Evolutionary conservation across 1,284 basidiomycete species (phyloP).

Genomic region (Ceratobasidium sp.): DNA sequence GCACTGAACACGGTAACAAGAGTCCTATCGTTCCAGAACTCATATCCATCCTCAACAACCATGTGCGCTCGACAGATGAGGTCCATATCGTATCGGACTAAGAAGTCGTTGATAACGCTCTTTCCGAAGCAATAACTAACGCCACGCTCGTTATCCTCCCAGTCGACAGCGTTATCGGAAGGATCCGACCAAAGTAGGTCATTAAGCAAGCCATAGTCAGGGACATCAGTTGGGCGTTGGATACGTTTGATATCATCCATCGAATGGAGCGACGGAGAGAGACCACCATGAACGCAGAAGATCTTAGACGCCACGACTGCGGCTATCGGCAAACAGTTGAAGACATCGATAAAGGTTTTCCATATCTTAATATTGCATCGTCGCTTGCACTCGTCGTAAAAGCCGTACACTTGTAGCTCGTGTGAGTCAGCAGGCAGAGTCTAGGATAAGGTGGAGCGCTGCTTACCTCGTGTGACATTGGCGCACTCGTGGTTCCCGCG

Average conservation of each 20-base stretch:
- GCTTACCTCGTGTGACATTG: constrained; percentile 94
- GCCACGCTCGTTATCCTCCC: constrained; percentile 99
- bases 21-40: constrained; percentile 99
- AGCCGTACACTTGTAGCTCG: constrained; percentile 84
- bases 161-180: constrained; percentile 95
- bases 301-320: constrained; percentile 99
- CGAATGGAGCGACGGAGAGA: constrained; percentile 95
- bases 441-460: constrained; percentile 40
- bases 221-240: constrained; percentile 97
- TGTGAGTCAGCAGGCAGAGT: constrained; percentile 32
- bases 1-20: constrained; percentile 99
- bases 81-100: constrained; percentile 95
- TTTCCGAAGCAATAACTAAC: constrained; percentile 99
- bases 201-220: constrained; percentile 98
- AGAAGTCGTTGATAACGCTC: constrained; percentile 95
- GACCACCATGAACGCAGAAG: constrained; percentile 98
- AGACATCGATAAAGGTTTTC: constrained; percentile 99
- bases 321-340: constrained; percentile 98
- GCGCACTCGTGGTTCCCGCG: constrained; percentile 99
- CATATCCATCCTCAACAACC: constrained; percentile 99
- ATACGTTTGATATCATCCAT: constrained; percentile 99
- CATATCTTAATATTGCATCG: constrained; percentile 99
- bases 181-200: constrained; percentile 99
- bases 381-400: constrained; percentile 99
- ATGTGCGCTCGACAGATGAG: constrained; percentile 99